A percentile compares a stretch with the other conserved stretches of the same genome.
Conservation (phyloP, 768 basidiomycete species). For the Paxillus rubicundulus region DNA sequence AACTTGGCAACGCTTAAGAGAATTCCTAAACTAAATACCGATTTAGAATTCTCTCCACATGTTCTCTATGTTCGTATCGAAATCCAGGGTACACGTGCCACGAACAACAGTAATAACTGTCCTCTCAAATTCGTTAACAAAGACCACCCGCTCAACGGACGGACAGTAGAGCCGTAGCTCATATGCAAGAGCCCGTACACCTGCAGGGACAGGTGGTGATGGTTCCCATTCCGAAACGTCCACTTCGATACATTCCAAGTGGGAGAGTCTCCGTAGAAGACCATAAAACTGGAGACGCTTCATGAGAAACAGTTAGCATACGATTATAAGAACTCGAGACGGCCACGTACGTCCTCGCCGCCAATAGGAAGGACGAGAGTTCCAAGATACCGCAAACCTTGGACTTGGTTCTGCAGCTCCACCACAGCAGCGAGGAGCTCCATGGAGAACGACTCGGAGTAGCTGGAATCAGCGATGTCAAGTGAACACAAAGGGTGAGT, state of each 20-base stretch:
- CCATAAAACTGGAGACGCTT: conserved; percentile 65
- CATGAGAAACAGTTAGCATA: conserved; percentile 5
- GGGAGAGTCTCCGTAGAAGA: conserved; percentile 50
- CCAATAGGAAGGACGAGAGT: conserved; percentile 62
- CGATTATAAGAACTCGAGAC: conserved; percentile 2
- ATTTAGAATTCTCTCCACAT: conserved; percentile 34
- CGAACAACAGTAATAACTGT: conserved; percentile 42
- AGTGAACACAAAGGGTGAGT: conserved; percentile 47
- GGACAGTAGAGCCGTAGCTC: conserved; percentile 64
- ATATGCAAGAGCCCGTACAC: conserved; percentile 54
- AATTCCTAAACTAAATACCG: conserved; percentile 10
- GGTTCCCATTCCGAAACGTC: conserved; percentile 69
- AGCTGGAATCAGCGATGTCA: conserved; percentile 61
- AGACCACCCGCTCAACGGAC: conserved; percentile 50
- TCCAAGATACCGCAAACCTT: conserved; percentile 55
- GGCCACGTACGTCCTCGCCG: conserved; percentile 29
- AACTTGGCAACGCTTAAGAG: not conserved
- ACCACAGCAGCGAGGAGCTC: conserved; percentile 48
- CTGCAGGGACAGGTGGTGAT: conserved; percentile 47
- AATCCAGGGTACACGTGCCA: conserved; percentile 28
- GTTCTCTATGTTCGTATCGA: conserved; percentile 21
- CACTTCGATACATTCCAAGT: conserved; percentile 55
- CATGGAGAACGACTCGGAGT: conserved; percentile 52
- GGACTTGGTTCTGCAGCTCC: conserved; percentile 30
- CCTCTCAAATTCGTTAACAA: conserved; percentile 62